A percentile compares a stretch with the other conserved stretches of the same genome.
Conservation (phyloP, 2,329 filamentous ascomycete genomes). For the Colletotrichum tabaci region DNA sequence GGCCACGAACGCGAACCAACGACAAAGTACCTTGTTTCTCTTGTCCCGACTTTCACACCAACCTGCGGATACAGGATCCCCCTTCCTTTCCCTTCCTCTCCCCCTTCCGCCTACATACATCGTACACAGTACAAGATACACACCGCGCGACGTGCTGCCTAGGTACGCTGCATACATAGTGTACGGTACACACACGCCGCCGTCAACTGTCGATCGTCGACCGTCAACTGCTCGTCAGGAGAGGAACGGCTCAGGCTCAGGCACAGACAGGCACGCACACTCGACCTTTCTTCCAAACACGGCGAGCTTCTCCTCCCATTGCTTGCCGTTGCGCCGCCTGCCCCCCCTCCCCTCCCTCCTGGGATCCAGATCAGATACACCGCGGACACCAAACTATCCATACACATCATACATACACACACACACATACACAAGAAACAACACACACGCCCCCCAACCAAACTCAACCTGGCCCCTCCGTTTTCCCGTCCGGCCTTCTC, state of each 20-base stretch:
- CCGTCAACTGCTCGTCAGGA: background rate
- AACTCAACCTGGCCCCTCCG: slow-evolving; percentile 3
- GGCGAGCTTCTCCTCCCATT: slow-evolving; percentile 19
- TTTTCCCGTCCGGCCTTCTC: slow-evolving; percentile 32
- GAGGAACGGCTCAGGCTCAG: background rate
- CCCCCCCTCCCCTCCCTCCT: no score
- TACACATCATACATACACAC: no score
- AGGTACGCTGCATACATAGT: no score
- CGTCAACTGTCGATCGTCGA: background rate
- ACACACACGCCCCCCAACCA: slow-evolving; percentile 7
- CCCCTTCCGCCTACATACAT: slow-evolving; percentile 5
- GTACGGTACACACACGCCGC: slow-evolving; percentile 10
- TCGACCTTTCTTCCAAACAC: slow-evolving; percentile 41
- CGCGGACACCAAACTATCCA: no score
- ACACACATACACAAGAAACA: background rate
- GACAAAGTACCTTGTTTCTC: slow-evolving; percentile 12
- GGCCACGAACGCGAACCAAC: background rate
- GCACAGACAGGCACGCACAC: background rate
- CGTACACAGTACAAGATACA: no score
- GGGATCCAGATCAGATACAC: no score
- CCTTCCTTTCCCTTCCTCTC: background rate
- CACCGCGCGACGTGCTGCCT: no score
- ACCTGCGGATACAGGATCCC: slow-evolving; percentile 12
- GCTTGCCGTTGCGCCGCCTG: slow-evolving; percentile 11
- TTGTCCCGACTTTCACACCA: slow-evolving; percentile 38